phyloP scores from a whole-genome alignment of 257 asterid species.

The Solanum microdontum region DNA sequence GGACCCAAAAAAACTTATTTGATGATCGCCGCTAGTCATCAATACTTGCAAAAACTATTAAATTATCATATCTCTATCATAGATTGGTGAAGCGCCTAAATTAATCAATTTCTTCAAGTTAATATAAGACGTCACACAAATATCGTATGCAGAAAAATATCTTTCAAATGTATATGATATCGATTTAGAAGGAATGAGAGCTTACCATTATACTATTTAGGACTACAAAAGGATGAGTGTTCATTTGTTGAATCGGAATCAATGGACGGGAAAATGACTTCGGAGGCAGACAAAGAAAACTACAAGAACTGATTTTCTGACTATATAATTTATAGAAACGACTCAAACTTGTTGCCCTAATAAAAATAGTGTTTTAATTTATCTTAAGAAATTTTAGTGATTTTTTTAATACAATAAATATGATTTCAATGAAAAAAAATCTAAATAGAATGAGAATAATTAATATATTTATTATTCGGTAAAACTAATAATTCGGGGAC shows the following conservation, averaged over 20 bases:
- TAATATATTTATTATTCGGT: neutral
- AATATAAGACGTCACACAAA: too few relatives aligned
- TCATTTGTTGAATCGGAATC: neutral
- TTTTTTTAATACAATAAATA: neutral
- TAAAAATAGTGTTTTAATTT: neutral
- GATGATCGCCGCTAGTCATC: neutral
- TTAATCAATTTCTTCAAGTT: neutral
- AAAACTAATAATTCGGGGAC: too few relatives aligned
- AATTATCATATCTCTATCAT: neutral
- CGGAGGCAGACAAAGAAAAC: neutral
- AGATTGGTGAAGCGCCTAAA: neutral
- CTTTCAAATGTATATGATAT: neutral
- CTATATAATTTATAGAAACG: neutral
- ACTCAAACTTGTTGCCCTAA: neutral
- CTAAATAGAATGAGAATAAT: neutral
- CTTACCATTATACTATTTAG: neutral
- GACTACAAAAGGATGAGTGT: neutral
- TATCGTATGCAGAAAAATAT: neutral
- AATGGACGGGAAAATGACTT: neutral
- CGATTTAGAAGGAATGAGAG: neutral
- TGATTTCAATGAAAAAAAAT: neutral
- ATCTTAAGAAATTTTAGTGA: neutral
- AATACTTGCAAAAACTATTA: neutral
- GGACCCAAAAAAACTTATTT: neutral
- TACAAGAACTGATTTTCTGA: neutral